These are phyloP conservation scores for Chlorociboria aeruginascens DNA, from an alignment of 495 filamentous ascomycete species.

Conservation along the genomic window DNA sequence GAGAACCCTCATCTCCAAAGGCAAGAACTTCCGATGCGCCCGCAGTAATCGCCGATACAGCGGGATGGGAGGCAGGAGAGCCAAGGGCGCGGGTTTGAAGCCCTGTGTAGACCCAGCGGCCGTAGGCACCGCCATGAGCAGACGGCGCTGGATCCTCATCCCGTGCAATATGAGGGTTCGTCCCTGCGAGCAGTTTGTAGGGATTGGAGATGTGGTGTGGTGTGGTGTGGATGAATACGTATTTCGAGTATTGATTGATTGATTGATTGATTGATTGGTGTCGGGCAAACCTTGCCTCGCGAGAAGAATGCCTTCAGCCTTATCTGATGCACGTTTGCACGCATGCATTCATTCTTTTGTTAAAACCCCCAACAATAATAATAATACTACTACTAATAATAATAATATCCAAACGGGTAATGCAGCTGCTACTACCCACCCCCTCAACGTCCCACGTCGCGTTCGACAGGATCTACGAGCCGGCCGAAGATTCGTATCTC, in stretches of 20 bases:
- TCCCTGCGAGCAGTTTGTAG: background rate
- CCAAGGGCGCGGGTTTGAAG: slow-evolving; percentile 46
- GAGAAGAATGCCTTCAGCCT: no score
- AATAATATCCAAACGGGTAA: slow-evolving; percentile 23
- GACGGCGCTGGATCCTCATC: slow-evolving; percentile 8
- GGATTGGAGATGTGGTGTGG: background rate
- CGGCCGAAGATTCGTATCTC: slow-evolving; percentile 91
- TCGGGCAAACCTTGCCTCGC: background rate
- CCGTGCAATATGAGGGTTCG: background rate
- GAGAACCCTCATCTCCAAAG: slow-evolving; percentile 60
- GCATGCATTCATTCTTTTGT: no score
- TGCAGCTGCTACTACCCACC: slow-evolving; percentile 93
- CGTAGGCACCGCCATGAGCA: slow-evolving; percentile 11
- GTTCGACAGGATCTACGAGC: slow-evolving; percentile 79
- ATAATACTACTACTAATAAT: background rate
- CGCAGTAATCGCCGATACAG: slow-evolving; percentile 82
- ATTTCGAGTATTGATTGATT: no score
- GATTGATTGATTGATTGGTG: no score
- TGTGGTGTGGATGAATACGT: no score
- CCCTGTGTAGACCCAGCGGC: slow-evolving; percentile 2
- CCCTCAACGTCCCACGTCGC: slow-evolving; percentile 84
- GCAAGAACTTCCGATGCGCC: slow-evolving; percentile 68
- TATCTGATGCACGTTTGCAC: no score
- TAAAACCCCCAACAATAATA: no score
- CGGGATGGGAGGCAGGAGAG: slow-evolving; percentile 80